A percentile compares a stretch with the other conserved stretches of the same genome.
Evolutionary conservation across 2,329 filamentous ascomycete genomes (phyloP).

Genomic region (Coniochaeta hoffmannii): DNA sequence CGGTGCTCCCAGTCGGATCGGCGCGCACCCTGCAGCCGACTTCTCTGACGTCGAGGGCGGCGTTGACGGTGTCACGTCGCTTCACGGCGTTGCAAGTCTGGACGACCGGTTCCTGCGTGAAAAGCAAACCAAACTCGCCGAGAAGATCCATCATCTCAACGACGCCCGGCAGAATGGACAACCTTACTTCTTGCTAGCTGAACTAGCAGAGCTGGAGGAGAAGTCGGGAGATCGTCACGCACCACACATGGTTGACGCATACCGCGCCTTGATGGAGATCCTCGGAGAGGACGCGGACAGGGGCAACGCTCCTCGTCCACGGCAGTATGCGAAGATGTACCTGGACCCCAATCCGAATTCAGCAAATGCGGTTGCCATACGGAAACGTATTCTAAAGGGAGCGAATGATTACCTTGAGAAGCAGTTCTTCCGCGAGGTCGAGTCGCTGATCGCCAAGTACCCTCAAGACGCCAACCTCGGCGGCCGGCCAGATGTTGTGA

Average conservation of each 20-base stretch:
- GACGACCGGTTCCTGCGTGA: slow-evolving; percentile 74
- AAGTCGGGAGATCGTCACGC: slow-evolving; percentile 64
- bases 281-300: slow-evolving; percentile 62
- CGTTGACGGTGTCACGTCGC: slow-evolving; percentile 36
- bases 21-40: slow-evolving; percentile 48
- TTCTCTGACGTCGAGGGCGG: slow-evolving; percentile 63
- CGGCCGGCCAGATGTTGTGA: slow-evolving; percentile 78
- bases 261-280: slow-evolving; percentile 72
- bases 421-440: slow-evolving; percentile 71
- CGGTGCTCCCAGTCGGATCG: slow-evolving; percentile 65
- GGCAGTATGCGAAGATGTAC: slow-evolving; percentile 70
- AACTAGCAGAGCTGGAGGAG: slow-evolving; percentile 68
- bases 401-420: slow-evolving; percentile 75
- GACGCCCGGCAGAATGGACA: slow-evolving; percentile 56
- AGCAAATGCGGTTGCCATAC: slow-evolving; percentile 54
- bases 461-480: slow-evolving; percentile 85
- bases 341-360: slow-evolving; percentile 67
- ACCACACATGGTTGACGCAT: slow-evolving; percentile 72
- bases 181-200: slow-evolving; percentile 66
- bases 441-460: slow-evolving; percentile 70
- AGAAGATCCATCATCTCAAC: slow-evolving; percentile 75
- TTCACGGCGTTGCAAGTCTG: slow-evolving; percentile 42
- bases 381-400: slow-evolving; percentile 72
- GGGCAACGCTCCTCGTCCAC: slow-evolving; percentile 60
- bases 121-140: slow-evolving; percentile 75